Percentiles rank a stretch among this genome's conserved stretches.
Conservation (phyloP, 169 alveolate species). For the Eimeria necatrix region DNA sequence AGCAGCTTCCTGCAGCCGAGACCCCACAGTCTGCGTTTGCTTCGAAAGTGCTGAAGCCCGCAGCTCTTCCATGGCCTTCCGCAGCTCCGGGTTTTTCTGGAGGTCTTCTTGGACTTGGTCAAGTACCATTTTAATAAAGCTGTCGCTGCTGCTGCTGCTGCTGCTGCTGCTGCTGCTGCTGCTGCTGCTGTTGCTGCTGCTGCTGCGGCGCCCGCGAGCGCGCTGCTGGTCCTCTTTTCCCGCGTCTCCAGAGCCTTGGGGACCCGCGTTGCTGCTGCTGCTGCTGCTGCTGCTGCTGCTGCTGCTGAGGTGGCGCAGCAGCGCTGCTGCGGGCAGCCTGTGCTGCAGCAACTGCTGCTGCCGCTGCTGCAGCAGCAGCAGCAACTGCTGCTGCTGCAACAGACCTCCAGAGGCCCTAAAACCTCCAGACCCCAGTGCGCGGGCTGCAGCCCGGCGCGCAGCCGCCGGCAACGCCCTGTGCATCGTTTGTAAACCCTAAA, state of each 20-base stretch:
- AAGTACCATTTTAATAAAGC: slow-evolving; percentile 77
- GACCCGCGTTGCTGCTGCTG: slow-evolving; percentile 15
- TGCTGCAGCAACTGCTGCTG: background rate
- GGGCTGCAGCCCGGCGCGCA: slow-evolving; percentile 22
- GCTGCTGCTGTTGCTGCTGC: slow-evolving; percentile 46
- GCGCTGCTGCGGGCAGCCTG: no score
- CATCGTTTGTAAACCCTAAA: slow-evolving; percentile 19
- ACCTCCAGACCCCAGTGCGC: background rate
- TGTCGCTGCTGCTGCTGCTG: slow-evolving; percentile 62
- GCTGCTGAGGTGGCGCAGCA: background rate
- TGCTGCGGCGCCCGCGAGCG: background rate
- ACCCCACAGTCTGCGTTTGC: slow-evolving; percentile 30
- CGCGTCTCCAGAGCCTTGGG: background rate
- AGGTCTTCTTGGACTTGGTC: slow-evolving; percentile 80
- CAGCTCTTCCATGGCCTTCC: slow-evolving; percentile 79
- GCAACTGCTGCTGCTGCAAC: background rate
- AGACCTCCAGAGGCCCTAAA: background rate
- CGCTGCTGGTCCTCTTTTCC: slow-evolving; percentile 21
- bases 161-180: slow-evolving; percentile 59
- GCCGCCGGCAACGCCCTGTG: background rate
- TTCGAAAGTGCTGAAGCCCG: slow-evolving; percentile 56
- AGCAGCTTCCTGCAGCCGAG: slow-evolving; percentile 61
- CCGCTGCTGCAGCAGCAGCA: slow-evolving; percentile 30
- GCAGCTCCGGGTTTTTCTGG: slow-evolving; percentile 76
- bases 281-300: slow-evolving; percentile 44